Evolutionary conservation across 2,329 filamentous ascomycete genomes (phyloP).

Genomic region (Ceratocystis cubensis): DNA sequence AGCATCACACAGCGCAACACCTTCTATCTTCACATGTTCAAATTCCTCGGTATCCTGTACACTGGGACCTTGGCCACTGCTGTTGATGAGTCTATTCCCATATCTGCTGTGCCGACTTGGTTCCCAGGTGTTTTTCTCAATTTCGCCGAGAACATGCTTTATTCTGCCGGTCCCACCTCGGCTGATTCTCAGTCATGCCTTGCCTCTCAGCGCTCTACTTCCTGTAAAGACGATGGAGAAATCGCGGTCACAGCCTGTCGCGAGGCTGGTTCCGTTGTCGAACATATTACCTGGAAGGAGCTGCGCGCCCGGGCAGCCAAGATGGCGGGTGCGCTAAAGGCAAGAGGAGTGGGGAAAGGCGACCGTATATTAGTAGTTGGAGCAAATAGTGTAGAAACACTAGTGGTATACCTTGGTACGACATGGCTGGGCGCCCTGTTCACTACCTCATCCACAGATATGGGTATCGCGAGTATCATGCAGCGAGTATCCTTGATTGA

Average conservation of each 20-base stretch:
- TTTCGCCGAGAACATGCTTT: constrained; percentile 71
- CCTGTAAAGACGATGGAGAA: constrained; percentile 56
- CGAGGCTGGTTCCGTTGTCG: constrained; percentile 47
- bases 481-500: constrained; percentile 63
- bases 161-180: constrained; percentile 30
- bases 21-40: constrained; percentile 56
- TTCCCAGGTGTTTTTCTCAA: constrained; percentile 63
- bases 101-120: constrained; percentile 63
- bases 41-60: constrained; percentile 48
- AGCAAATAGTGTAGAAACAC: constrained; percentile 61
- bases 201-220: constrained; percentile 36
- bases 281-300: constrained; percentile 53
- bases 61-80: constrained; percentile 45
- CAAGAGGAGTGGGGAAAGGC: constrained; percentile 53
- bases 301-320: constrained; percentile 46
- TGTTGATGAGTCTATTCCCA: constrained; percentile 57
- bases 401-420: constrained; percentile 57
- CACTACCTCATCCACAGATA: constrained; percentile 66
- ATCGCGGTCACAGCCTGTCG: constrained; percentile 61
- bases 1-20: constrained; percentile 48
- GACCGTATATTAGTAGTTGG: constrained; percentile 66
- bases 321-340: constrained; percentile 54
- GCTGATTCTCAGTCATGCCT: constrained; percentile 27
- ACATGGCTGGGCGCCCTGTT: constrained; percentile 63
- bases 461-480: constrained; percentile 66